phyloP scores from a whole-genome alignment of 2,329 filamentous ascomycete genomes.

The Diaporthe sp. region DNA sequence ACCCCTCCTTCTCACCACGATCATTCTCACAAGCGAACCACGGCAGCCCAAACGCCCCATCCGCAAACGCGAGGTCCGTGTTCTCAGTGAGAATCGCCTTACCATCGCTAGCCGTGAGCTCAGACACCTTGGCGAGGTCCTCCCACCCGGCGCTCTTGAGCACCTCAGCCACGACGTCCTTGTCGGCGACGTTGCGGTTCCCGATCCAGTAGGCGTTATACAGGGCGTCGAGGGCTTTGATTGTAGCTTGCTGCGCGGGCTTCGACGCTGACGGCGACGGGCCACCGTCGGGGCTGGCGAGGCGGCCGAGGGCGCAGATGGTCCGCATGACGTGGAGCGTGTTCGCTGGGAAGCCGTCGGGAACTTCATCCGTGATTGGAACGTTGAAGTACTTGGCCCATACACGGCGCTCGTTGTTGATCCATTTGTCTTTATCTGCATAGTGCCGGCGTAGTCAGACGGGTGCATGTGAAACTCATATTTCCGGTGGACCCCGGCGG shows the following conservation, averaged over 20 bases:
- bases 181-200: conserved; percentile 41
- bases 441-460: neutral
- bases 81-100: conserved; percentile 46
- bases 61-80: conserved; percentile 48
- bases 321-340: conserved; percentile 50
- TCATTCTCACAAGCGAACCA: conserved; percentile 50
- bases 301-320: conserved; percentile 42
- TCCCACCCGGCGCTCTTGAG: conserved; percentile 41
- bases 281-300: conserved; percentile 37
- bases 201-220: conserved; percentile 47
- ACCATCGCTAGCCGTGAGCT: conserved; percentile 40
- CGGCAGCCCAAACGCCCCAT: conserved; percentile 51
- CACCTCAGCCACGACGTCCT: conserved; percentile 42
- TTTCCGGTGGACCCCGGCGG: neutral
- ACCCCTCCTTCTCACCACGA: conserved; percentile 45
- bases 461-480: neutral
- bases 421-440: conserved; percentile 52
- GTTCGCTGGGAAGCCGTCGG: conserved; percentile 49
- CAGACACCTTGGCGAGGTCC: conserved; percentile 42
- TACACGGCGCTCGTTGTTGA: conserved; percentile 45
- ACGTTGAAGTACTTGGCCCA: conserved; percentile 49
- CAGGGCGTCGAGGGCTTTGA: conserved; percentile 46
- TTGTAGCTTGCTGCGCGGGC: conserved; percentile 35
- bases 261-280: neutral
- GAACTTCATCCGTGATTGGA: conserved; percentile 45